phyloP scores from a whole-genome alignment of 2,329 filamentous ascomycete species.

The Hypoxylon sp. region DNA sequence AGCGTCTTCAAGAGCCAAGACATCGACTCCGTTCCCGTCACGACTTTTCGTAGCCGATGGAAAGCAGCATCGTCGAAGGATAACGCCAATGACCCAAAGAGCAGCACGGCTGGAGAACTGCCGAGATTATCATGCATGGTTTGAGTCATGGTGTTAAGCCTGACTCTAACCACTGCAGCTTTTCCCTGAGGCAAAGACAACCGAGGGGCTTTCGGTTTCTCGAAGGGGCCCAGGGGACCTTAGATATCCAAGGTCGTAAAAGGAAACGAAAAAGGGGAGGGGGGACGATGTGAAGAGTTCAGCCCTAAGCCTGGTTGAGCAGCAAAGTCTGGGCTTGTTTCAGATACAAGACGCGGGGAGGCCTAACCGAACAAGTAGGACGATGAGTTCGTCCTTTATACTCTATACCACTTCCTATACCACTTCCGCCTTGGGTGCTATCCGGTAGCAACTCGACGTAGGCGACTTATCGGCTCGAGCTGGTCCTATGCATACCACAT shows the following conservation, averaged over 20 bases:
- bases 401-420: background rate
- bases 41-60: conserved; percentile 4
- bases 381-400: background rate
- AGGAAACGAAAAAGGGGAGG: too few relatives aligned
- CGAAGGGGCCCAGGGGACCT: background rate
- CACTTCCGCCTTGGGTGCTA: too few relatives aligned
- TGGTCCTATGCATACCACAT: background rate
- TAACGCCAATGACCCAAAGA: conserved; percentile 9
- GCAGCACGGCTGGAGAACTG: conserved; percentile 4
- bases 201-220: background rate
- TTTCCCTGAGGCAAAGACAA: background rate
- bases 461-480: background rate
- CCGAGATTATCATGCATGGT: conserved; percentile 2
- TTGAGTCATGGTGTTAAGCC: conserved; percentile 4
- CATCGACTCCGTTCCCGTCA: background rate
- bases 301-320: background rate
- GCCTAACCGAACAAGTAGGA: background rate
- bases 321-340: background rate
- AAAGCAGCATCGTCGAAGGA: conserved; percentile 13
- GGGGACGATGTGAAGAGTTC: background rate
- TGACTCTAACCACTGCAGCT: background rate
- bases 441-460: too few relatives aligned
- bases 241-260: background rate
- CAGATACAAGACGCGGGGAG: background rate
- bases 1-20: conserved; percentile 4